Conservation (phyloP, 2,329 filamentous ascomycete species). For the Calonectria ilicicola region DNA sequence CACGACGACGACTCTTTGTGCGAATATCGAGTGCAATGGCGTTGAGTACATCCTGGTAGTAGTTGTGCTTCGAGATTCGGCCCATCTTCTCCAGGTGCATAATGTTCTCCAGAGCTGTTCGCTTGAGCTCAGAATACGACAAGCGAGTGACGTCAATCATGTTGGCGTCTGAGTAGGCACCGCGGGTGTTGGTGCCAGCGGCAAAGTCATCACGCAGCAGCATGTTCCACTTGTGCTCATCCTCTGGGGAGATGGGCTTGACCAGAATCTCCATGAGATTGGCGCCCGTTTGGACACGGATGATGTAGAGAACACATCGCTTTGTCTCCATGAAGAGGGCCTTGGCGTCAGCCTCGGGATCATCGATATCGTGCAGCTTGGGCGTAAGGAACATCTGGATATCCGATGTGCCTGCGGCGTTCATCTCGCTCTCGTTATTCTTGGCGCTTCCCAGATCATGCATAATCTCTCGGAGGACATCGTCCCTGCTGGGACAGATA, state of each 20-base stretch:
- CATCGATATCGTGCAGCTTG: constrained; percentile 89
- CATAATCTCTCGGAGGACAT: constrained; percentile 90
- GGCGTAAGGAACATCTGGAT: constrained; percentile 92
- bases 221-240: constrained; percentile 88
- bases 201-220: constrained; percentile 85
- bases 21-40: constrained; percentile 97
- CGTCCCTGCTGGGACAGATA: constrained; percentile 85
- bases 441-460: constrained; percentile 96
- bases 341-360: constrained; percentile 93
- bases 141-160: constrained; percentile 91
- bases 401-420: constrained; percentile 86
- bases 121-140: constrained; percentile 92
- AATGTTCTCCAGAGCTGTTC: constrained; percentile 93
- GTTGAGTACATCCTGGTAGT: constrained; percentile 98
- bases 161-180: constrained; percentile 90
- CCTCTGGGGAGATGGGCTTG: constrained; percentile 86
- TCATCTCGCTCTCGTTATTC: constrained; percentile 94
- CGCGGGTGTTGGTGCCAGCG: constrained; percentile 75
- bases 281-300: constrained; percentile 90
- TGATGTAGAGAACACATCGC: constrained; percentile 96
- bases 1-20: constrained; percentile 92
- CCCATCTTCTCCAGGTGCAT: constrained; percentile 88
- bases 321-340: constrained; percentile 98
- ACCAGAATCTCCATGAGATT: constrained; percentile 97
- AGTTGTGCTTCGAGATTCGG: constrained; percentile 88